phyloP scores from a whole-genome alignment of 2,329 filamentous ascomycete species.

The Emericellopsis cladophorae region DNA sequence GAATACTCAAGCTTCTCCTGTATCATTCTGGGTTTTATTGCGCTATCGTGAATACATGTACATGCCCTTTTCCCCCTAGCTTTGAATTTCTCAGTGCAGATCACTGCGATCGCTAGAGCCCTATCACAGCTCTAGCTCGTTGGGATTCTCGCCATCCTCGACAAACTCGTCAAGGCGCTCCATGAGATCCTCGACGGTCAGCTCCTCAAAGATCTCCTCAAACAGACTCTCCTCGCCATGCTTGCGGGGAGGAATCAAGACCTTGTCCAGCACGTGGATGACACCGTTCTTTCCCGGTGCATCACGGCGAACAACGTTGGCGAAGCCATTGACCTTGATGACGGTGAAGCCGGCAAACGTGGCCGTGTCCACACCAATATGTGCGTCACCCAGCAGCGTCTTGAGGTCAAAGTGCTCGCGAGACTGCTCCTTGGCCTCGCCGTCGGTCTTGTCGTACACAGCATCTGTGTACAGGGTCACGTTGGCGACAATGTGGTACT shows the following conservation, averaged over 20 bases:
- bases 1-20: no score
- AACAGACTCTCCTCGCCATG: constrained; percentile 1
- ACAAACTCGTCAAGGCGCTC: constrained; percentile 15
- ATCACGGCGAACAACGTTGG: constrained; percentile 54
- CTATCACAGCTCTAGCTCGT: background rate
- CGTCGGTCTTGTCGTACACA: constrained; percentile 41
- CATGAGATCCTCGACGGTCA: constrained; percentile 16
- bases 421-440: constrained; percentile 10
- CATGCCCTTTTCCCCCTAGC: no score
- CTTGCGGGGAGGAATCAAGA: constrained; percentile 65
- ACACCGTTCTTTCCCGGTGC: constrained; percentile 68
- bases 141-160: constrained; percentile 2
- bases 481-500: constrained; percentile 67
- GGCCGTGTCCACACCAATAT: constrained; percentile 58
- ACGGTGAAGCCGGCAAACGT: constrained; percentile 54
- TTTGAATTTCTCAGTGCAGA: no score
- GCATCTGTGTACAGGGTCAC: constrained; percentile 75
- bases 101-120: background rate
- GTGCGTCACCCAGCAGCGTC: constrained; percentile 55
- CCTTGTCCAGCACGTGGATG: constrained; percentile 60
- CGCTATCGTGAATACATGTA: no score
- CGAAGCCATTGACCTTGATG: constrained; percentile 66
- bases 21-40: no score
- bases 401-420: constrained; percentile 53
- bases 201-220: constrained; percentile 6